These are phyloP conservation scores for Daedaleopsis nitida DNA, from an alignment of 768 basidiomycete species.

Conservation along the genomic window DNA sequence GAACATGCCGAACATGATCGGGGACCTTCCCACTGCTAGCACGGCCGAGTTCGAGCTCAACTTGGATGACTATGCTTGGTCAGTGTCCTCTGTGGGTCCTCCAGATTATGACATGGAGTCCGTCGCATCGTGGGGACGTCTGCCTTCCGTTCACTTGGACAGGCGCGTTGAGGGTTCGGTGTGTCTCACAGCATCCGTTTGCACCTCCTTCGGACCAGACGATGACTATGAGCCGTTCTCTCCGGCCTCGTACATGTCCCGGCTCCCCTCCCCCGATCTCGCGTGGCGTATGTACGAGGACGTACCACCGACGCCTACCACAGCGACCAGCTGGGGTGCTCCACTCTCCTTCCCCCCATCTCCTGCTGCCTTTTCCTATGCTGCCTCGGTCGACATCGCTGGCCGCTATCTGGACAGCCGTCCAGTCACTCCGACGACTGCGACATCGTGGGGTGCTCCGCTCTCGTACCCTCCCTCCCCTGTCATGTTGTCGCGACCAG, in stretches of 20 bases:
- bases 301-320: slow-evolving; percentile 51
- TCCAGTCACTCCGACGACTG: slow-evolving; percentile 45
- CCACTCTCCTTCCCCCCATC: slow-evolving; percentile 38
- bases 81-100: slow-evolving; percentile 70
- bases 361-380: slow-evolving; percentile 25
- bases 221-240: slow-evolving; percentile 46
- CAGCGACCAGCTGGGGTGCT: slow-evolving; percentile 50
- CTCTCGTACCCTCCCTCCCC: slow-evolving; percentile 41
- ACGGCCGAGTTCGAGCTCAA: slow-evolving; percentile 46
- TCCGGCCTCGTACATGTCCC: slow-evolving; percentile 35
- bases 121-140: slow-evolving; percentile 38
- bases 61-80: slow-evolving; percentile 70
- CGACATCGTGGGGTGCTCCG: slow-evolving; percentile 56
- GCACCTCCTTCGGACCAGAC: slow-evolving; percentile 59
- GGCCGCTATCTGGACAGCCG: slow-evolving; percentile 38
- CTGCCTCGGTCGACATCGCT: slow-evolving; percentile 44
- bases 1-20: slow-evolving; percentile 50
- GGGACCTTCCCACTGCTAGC: slow-evolving; percentile 28
- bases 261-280: slow-evolving; percentile 60
- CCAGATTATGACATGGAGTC: slow-evolving; percentile 42
- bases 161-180: slow-evolving; percentile 58
- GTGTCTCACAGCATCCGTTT: slow-evolving; percentile 50
- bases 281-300: slow-evolving; percentile 58
- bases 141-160: slow-evolving; percentile 59
- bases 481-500: slow-evolving; percentile 16